Conservation (phyloP, 2,329 filamentous ascomycete species). For the Geosmithia morbida region DNA sequence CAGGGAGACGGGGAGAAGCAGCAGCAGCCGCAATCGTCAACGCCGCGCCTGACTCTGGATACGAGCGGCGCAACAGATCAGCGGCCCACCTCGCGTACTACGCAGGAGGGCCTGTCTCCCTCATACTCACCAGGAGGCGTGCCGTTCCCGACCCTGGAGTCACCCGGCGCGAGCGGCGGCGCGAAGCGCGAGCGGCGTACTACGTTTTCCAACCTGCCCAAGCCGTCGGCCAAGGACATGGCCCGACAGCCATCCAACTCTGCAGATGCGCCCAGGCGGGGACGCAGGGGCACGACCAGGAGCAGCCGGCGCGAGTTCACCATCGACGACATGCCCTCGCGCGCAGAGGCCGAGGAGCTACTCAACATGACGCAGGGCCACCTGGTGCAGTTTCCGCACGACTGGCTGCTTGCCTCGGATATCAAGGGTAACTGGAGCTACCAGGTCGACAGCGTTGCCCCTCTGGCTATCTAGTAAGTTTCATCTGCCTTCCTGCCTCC, state of each 20-base stretch:
- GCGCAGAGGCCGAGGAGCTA: slow-evolving; percentile 67
- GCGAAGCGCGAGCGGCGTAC: slow-evolving; percentile 33
- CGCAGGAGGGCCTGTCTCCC: slow-evolving; percentile 23
- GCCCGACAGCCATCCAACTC: slow-evolving; percentile 14
- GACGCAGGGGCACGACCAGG: slow-evolving; percentile 57
- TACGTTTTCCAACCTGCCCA: slow-evolving; percentile 41
- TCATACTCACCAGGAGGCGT: slow-evolving; percentile 25
- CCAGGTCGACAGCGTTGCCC: slow-evolving; percentile 89
- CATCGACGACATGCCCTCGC: slow-evolving; percentile 62
- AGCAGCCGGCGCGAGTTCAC: slow-evolving; percentile 49
- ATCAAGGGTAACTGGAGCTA: slow-evolving; percentile 92
- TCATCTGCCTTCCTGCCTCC: not conserved
- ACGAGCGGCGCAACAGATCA: not conserved
- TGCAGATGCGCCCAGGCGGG: slow-evolving; percentile 34
- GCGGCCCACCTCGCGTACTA: slow-evolving; percentile 3
- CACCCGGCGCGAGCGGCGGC: slow-evolving; percentile 14
- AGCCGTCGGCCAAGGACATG: slow-evolving; percentile 23
- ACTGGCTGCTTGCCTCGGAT: slow-evolving; percentile 89
- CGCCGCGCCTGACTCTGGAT: not conserved
- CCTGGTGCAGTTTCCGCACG: slow-evolving; percentile 85
- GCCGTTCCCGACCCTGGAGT: slow-evolving; percentile 33
- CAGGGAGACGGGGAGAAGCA: slow-evolving; percentile 5
- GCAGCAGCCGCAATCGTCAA: not conserved
- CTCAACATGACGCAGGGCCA: slow-evolving; percentile 74
- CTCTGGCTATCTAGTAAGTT: slow-evolving; percentile 90